These are phyloP conservation scores for Paramecium sexaurelia DNA, from an alignment of 73 alveolate species.

Conservation along the genomic window DNA sequence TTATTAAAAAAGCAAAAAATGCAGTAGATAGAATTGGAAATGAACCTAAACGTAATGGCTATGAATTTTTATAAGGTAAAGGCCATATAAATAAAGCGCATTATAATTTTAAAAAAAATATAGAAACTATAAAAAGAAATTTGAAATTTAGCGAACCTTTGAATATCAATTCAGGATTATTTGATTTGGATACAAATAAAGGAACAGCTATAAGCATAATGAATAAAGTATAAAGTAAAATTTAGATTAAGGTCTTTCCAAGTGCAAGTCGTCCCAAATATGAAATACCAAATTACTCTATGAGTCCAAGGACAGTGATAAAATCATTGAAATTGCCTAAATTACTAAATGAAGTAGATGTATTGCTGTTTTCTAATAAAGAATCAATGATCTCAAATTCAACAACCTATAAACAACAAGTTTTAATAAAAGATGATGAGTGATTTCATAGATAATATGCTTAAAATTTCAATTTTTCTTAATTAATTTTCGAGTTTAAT, in stretches of 20 bases:
- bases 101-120: conserved; percentile 21
- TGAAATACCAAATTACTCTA: conserved; percentile 47
- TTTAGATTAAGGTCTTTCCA: conserved; percentile 45
- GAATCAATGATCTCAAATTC: not conserved
- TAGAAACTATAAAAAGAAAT: not conserved
- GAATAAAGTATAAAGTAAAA: conserved; percentile 31
- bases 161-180: not conserved
- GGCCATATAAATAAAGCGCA: conserved; percentile 50
- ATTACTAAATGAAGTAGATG: conserved; percentile 32
- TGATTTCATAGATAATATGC: not conserved
- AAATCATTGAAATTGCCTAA: conserved; percentile 51
- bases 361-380: not conserved
- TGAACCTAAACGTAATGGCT: not conserved
- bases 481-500: conserved; percentile 46
- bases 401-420: not conserved
- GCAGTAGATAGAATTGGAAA: conserved; percentile 23
- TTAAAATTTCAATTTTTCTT: conserved; percentile 30
- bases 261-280: conserved; percentile 45
- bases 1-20: not conserved
- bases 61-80: conserved; percentile 21
- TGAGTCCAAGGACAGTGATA: conserved; percentile 1
- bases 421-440: not conserved
- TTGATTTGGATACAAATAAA: conserved; percentile 24
- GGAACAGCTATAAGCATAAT: conserved; percentile 51
- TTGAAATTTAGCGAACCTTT: conserved; percentile 30